Evolutionary conservation across 2,329 filamentous ascomycete genomes (phyloP), one percentile per base, ranked within the genome.

Genomic region (Clonostachys sp.): DNA sequence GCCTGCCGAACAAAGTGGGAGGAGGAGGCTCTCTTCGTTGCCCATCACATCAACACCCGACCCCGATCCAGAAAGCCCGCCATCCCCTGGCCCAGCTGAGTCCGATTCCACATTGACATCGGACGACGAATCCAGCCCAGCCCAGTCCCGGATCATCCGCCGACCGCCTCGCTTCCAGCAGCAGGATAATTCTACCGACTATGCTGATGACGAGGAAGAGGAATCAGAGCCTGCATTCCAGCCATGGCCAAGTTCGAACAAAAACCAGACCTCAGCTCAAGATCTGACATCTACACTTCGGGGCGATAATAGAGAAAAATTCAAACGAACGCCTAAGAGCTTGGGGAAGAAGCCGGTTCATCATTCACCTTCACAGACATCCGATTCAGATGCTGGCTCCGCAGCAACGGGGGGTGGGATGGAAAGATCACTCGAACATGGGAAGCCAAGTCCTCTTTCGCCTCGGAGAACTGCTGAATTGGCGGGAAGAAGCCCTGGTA

Each of bases 361-460:
- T 40, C 64, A 66, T 5, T 59, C 61, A 7, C 59, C 66, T 4
- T 80, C 77, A 1, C 76, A 80, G 48, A 82, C 78, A 2, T 83
- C 80, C 0, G 81, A 87, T 55, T 87, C 85, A 1, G 84, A 84
- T 3, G 69, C 73, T 1, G 75, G 77, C 50, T 83, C 80, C 17
- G 68, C 67, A 3, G 67, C 74, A 3, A 62, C 71, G 17, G 47
- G 55, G 43, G 36, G 36, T 39, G 14, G 17, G 14, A n/a, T n/a
- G 17, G 24, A 30, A 9, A 53, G 61, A 30, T 50, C 57, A n/a
- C 61, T 64, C 33, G 64, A 70, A 36, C 56, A 60, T 46, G 54
- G 64, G 4, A 39, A 39, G 14, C 59, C 63, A 1, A 75, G 73
- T 1, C 77, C 78, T 4, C 61, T 81, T n/a, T 81, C 74, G 40